phyloP scores from a whole-genome alignment of 202 grass and related monocot species.

The Sporobolus alterniflorus region DNA sequence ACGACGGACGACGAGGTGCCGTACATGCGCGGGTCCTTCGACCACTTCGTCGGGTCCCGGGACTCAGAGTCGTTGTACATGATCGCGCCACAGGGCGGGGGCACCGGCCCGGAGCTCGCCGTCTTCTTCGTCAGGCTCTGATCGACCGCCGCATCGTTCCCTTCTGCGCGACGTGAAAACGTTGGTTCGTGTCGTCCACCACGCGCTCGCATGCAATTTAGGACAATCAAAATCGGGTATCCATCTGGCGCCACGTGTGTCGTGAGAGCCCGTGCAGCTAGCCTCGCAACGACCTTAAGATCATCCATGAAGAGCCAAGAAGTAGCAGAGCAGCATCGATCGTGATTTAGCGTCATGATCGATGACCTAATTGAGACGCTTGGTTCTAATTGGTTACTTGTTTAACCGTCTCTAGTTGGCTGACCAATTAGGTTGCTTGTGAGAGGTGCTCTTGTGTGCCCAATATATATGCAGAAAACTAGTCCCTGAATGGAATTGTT shows the following conservation, averaged over 20 bases:
- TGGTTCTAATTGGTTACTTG: neutral
- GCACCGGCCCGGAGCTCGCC: constrained; percentile 70
- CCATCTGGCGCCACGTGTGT: neutral
- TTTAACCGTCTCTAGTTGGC: neutral
- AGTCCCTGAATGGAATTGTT: constrained; percentile 14
- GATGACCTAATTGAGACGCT: neutral
- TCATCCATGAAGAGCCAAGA: neutral
- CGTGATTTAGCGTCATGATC: neutral
- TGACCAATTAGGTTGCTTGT: neutral
- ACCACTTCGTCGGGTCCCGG: constrained; percentile 70
- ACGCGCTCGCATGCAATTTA: neutral
- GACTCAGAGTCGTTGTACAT: constrained; percentile 95
- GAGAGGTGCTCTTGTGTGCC: neutral
- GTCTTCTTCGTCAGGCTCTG: constrained; percentile 90
- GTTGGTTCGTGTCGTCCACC: neutral
- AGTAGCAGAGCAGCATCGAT: too few species aligned
- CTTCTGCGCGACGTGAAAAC: neutral
- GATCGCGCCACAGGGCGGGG: constrained; percentile 65
- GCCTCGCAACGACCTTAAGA: neutral
- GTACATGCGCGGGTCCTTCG: constrained; percentile 81
- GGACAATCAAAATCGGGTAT: neutral
- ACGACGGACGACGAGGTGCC: constrained; percentile 65
- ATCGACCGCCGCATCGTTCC: neutral
- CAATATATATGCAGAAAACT: neutral
- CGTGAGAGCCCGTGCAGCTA: neutral